Evolutionary conservation across 495 filamentous ascomycete species (phyloP).

Genomic region (Cercophora scortea): DNA sequence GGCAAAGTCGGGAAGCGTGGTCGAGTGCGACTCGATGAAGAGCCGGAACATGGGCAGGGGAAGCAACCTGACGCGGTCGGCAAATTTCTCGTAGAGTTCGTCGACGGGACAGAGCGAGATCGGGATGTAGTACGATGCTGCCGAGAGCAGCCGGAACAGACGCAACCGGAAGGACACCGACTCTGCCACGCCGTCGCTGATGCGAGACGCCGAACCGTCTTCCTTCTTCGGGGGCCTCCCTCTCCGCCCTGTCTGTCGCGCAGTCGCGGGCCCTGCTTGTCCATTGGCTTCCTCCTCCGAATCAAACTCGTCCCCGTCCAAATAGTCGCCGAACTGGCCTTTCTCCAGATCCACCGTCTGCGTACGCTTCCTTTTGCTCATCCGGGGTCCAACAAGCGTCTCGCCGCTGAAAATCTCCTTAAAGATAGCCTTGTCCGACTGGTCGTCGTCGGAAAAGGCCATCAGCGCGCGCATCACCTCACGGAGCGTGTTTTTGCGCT

Average conservation of each 20-base stretch:
- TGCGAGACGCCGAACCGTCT: not conserved
- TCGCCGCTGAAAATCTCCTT: conserved; percentile 44
- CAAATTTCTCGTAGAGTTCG: conserved; percentile 61
- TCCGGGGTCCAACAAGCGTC: conserved; percentile 23
- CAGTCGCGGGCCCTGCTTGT: not conserved
- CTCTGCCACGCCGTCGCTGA: conserved; percentile 41
- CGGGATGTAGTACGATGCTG: conserved; percentile 17
- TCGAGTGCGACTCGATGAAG: conserved; percentile 49
- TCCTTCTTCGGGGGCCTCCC: not conserved
- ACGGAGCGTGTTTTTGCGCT: conserved; percentile 21
- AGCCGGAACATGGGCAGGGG: conserved; percentile 63
- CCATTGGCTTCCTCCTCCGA: conserved; percentile 15
- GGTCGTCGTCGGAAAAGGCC: conserved; percentile 31
- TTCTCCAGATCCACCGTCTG: conserved; percentile 38
- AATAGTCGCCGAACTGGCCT: conserved; percentile 34
- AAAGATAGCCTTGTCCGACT: conserved; percentile 28
- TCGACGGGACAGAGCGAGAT: conserved; percentile 40
- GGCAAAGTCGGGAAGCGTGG: conserved; percentile 38
- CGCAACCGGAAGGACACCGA: conserved; percentile 57
- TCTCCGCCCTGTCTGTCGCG: not conserved
- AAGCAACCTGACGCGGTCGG: conserved; percentile 56
- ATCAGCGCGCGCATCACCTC: conserved; percentile 34
- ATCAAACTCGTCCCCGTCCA: conserved; percentile 28
- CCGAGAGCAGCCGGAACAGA: conserved; percentile 41
- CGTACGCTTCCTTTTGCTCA: conserved; percentile 41